Evolutionary conservation across 2,329 filamentous ascomycete genomes (phyloP), one percentile per base, ranked within the genome.

Genomic region (Diplocarpon rosae): DNA sequence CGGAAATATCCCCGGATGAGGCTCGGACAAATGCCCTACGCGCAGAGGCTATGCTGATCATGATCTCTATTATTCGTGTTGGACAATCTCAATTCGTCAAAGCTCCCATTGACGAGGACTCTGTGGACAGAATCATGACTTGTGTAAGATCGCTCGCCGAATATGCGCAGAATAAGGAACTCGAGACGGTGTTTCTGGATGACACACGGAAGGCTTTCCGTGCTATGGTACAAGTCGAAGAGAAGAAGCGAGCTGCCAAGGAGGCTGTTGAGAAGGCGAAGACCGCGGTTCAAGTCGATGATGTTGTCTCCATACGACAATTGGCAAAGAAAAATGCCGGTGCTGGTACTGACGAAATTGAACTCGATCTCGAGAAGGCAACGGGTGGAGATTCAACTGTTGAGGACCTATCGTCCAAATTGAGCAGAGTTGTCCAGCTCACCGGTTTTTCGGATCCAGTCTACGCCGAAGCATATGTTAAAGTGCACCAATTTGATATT

Each of bases 21-120:
- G 85, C 85, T 35, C 83, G 92, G 32, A 96, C 90, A 27, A 98
- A 98, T 58, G 89, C 90, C 27, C 75, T 98, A 20, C 83, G 87
- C 39, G 92, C 92, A 3, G 92, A 98, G 66, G 92, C 92, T 36
- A 98, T 98, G 92, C 75, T 98, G 42, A 96, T 98, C 62, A 95
- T 96, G 89, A 95, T 98, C 57, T 96, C 92, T 5, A 93, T 98
- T 55, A 87, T 98, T 54, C 88, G 92, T 39, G 92, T 95, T 49
- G 92, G 92, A 33, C 92, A 98, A 66, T 96, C 90, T n/a, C 87
- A 95, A 52, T 98, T 98, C 56, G 92, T 94, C 61, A 96, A 96
- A 70, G 84, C 87, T 1, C 85, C 88, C 2, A 96, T 98, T 52
- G 92, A 98, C 51, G 92, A 98, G 63, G 92, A 98, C 63, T 95